Percentiles rank a stretch among this genome's conserved stretches.
Conservation (phyloP, 495 filamentous ascomycete genomes). For the Haplographium delicatum region DNA sequence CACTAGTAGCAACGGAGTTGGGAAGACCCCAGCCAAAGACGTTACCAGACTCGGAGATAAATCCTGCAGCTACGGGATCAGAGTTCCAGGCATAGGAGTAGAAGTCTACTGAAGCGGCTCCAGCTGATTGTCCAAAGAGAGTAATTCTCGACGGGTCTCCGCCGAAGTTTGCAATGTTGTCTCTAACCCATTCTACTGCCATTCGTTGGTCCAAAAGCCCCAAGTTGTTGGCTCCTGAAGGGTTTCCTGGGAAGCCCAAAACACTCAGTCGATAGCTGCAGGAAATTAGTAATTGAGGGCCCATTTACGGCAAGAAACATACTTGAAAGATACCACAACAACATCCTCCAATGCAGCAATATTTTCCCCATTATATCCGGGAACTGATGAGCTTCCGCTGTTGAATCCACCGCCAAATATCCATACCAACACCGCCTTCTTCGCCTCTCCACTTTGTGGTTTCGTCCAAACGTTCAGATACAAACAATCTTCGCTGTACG, state of each 20-base stretch:
- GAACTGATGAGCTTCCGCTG: constrained; percentile 29
- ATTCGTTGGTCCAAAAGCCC: constrained; percentile 35
- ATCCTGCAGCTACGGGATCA: constrained; percentile 38
- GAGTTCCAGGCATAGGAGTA: constrained; percentile 44
- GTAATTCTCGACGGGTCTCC: constrained; percentile 33
- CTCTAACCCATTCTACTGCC: constrained; percentile 54
- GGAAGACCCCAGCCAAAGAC: constrained; percentile 39
- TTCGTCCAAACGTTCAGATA: constrained; percentile 45
- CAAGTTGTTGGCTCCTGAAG: constrained; percentile 36
- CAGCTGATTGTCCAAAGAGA: constrained; percentile 48
- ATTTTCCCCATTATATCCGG: constrained; percentile 36
- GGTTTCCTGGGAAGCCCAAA: constrained; percentile 45
- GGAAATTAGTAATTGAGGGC: constrained; percentile 40
- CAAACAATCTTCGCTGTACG: constrained; percentile 48
- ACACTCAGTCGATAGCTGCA: constrained; percentile 44
- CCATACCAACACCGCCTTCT: constrained; percentile 36
- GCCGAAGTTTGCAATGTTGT: constrained; percentile 50
- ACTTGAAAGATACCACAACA: constrained; percentile 57
- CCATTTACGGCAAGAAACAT: background rate
- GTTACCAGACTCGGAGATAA: constrained; percentile 51
- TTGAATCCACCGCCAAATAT: constrained; percentile 34
- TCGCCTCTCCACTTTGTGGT: constrained; percentile 26
- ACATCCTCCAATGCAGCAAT: constrained; percentile 42
- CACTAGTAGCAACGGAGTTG: constrained; percentile 26
- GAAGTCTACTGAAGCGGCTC: constrained; percentile 44